Conservation (phyloP, 495 filamentous ascomycete genomes). For the Podospora didyma region DNA sequence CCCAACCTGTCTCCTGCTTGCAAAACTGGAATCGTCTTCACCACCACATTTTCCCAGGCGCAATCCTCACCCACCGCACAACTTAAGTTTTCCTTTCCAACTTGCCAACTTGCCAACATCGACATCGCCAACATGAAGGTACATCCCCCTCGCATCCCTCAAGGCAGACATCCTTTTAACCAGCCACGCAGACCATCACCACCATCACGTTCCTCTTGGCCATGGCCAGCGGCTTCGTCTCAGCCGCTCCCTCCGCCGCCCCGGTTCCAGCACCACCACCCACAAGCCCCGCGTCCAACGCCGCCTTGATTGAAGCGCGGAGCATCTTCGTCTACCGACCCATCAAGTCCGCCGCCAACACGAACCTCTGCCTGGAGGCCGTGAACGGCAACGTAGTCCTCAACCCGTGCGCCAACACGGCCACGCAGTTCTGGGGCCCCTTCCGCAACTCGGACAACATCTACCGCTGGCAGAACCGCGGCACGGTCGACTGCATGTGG, state of each 20-base stretch:
- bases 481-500: not conserved
- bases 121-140: not conserved
- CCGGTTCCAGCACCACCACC: not conserved
- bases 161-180: not conserved
- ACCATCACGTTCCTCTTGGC: not conserved
- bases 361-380: not conserved
- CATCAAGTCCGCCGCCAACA: not conserved
- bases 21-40: too few species aligned
- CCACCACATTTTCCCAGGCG: too few species aligned
- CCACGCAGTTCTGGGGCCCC: not conserved
- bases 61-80: too few species aligned
- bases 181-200: not conserved
- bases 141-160: not conserved
- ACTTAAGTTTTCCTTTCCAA: too few species aligned
- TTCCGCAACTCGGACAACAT: not conserved
- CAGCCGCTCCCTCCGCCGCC: not conserved
- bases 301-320: not conserved
- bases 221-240: not conserved
- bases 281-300: not conserved
- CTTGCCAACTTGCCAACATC: too few species aligned
- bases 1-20: too few species aligned
- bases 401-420: not conserved
- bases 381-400: not conserved
- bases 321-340: not conserved
- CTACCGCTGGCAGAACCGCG: not conserved